Evolutionary conservation across 1,139 yeast genomes (phyloP).

Genomic region (Geotrichum cucujoidarum): DNA sequence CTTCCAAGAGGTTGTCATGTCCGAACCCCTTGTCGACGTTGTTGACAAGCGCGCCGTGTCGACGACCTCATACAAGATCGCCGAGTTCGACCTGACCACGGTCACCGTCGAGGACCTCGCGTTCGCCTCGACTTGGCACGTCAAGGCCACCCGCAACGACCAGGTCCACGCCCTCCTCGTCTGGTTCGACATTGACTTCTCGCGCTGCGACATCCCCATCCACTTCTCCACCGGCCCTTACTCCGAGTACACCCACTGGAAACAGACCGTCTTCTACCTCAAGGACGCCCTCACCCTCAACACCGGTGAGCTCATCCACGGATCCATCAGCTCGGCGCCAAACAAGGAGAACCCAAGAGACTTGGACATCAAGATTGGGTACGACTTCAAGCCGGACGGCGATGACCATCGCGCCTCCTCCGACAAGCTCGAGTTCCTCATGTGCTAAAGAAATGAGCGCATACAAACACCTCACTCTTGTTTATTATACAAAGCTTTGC

Average conservation of each 20-base stretch:
- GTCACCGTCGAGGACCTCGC: conserved; percentile 79
- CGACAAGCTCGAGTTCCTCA: conserved; percentile 13
- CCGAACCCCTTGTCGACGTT: conserved; percentile 91
- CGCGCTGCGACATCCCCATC: conserved; percentile 41
- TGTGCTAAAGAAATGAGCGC: conserved; percentile 18
- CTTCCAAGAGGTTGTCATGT: conserved; percentile 67
- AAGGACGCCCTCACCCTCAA: conserved; percentile 74
- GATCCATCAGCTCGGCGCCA: conserved; percentile 71
- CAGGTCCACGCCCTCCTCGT: conserved; percentile 82
- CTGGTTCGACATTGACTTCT: conserved; percentile 94
- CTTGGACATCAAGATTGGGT: conserved; percentile 40
- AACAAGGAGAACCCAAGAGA: conserved; percentile 75
- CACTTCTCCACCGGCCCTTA: conserved; percentile 45
- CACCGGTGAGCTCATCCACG: conserved; percentile 69
- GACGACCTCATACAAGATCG: conserved; percentile 64
- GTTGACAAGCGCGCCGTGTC: conserved; percentile 77
- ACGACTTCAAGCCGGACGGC: conserved; percentile 53
- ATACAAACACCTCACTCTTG: not conserved
- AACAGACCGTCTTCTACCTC: conserved; percentile 91
- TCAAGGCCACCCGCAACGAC: conserved; percentile 74
- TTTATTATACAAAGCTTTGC: not conserved
- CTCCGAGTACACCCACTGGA: conserved; percentile 62
- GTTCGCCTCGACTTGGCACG: conserved; percentile 60
- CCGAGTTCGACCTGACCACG: conserved; percentile 84
- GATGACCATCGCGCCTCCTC: conserved; percentile 21